Evolutionary conservation across 139 green algal species (phyloP), one percentile per base, ranked within the genome.

Genomic region (Chlorella vulgaris): DNA sequence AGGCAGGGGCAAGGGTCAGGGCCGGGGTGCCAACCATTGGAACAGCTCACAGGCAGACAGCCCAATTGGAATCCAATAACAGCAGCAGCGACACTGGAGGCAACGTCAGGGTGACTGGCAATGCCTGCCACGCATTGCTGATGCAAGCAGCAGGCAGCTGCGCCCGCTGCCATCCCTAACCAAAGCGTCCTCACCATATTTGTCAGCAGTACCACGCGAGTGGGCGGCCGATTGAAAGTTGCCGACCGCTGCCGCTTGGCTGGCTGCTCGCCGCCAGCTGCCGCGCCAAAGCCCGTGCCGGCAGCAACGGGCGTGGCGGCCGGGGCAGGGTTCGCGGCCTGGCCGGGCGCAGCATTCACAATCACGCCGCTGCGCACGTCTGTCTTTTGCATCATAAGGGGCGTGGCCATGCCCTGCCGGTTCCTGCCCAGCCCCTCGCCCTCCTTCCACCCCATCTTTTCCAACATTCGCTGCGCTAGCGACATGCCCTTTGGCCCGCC

Each of bases 371-470:
- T 86, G 4, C 89, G 81, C 31, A 85, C 84, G 66, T 90, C 88
- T 2, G 79, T 87, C 67, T 92, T 92, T 69, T 95, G 85, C 15
- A 93, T 90, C 58, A 95, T 83, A 35, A 99, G 88, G 0, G 96
- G 96, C 7, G 94, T 93, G 38, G 87, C 86, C 31, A 99, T 99
- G 74, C 96, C 96, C 84, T 99, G 78, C 50, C 76, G 83, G 53
- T 84, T 78, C 73, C 89, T 92, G 4, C 94, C 94, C 76, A 96
- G 85, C 1, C 93, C 91, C 80, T 95, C 83, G 58, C 96, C 96
- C 76, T 96, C 93, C 36, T 91, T 92, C 96, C 96, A 99, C 4
- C 96, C 96, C 95, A 98, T 99, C 87, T 98, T 98, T 84, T 94
- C 84, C 88, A 99, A 93, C 90, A 99, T 38, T 39, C 18, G 38